Conservation (phyloP, 441 rosid species). For the Pelargonium australe region DNA sequence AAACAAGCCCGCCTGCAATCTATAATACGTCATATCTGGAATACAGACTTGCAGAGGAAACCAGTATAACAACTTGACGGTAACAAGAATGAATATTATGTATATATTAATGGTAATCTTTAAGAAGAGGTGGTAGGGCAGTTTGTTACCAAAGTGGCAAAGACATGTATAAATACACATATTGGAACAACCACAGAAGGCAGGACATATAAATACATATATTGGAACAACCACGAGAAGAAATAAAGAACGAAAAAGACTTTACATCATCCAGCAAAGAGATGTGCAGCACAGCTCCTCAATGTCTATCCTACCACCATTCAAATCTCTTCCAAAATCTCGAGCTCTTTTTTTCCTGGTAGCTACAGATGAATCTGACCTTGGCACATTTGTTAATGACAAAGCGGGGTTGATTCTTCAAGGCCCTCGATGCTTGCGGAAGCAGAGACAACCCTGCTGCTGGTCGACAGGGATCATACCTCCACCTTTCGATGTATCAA, state of each 20-base stretch:
- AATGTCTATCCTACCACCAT: too few relatives aligned
- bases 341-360: neutral
- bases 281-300: too few relatives aligned
- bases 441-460: constrained; percentile 75
- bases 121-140: neutral
- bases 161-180: too few relatives aligned
- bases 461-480: constrained; percentile 94
- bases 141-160: too few relatives aligned
- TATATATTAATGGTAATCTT: neutral
- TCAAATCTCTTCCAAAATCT: neutral
- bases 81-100: neutral
- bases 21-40: too few relatives aligned
- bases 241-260: neutral
- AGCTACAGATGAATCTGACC: too few relatives aligned
- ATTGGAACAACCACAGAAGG: neutral
- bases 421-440: constrained; percentile 67
- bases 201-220: neutral
- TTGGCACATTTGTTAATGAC: constrained; percentile 15
- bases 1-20: too few relatives aligned
- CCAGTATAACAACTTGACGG: neutral
- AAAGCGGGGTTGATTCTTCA: neutral
- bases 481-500: constrained; percentile 87
- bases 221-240: neutral
- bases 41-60: too few relatives aligned
- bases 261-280: neutral